Base-by-base conservation (phyloP, 2,329 filamentous ascomycete genomes). In the Incumbomyces lentus region DNA sequence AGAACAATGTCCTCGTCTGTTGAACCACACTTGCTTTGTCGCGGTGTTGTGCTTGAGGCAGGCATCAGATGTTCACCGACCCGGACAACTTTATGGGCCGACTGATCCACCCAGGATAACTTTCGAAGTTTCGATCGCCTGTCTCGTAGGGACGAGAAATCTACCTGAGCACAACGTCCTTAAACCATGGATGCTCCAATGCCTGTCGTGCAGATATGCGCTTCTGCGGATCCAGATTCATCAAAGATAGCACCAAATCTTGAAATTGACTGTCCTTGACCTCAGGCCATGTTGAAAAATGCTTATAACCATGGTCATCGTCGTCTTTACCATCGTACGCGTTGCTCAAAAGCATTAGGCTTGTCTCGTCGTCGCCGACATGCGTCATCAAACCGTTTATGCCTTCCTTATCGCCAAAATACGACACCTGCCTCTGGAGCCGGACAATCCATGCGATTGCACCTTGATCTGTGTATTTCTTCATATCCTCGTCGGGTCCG, bases 401-500 rank as follows among this genome's bases (percentile, higher is more conserved):
- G 34, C 64, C 62, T 3, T 68, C 57, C 56, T 60, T 58, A 50
- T 73, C 64, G 35, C 63, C 64, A 56, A 73, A 73, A 53, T 68
- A 69, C 2, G 69, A 74, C 11, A 72, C 62, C 50, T 72, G 70
- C 16, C 66, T 64, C 50, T 68, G 62, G 33, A 73, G 55, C 30
- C 72, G 64, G 51, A 65, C 58, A 26, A 26, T 26, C 36, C 60
- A 61, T 39, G 67, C 58, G n/a, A 59, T 59, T 35, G 67, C 64
- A 19, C 60, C 53, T 56, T 60, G 50, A 55, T 63, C 50, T 8
- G 22, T 26, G 22, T 26, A 26, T 52, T 59, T 46, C 54, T 63
- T 48, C 54, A 63, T 57, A 29, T 62, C 55, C 37, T 64, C 58
- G 47, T 58, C 60, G 43, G 65, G 60, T 40, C 62, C 62, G 50